A percentile compares a stretch with the other conserved stretches of the same genome.
These are phyloP conservation scores for Yamadazyma atlantica DNA, from an alignment of 1,139 yeast genomes.

Conservation along the genomic window DNA sequence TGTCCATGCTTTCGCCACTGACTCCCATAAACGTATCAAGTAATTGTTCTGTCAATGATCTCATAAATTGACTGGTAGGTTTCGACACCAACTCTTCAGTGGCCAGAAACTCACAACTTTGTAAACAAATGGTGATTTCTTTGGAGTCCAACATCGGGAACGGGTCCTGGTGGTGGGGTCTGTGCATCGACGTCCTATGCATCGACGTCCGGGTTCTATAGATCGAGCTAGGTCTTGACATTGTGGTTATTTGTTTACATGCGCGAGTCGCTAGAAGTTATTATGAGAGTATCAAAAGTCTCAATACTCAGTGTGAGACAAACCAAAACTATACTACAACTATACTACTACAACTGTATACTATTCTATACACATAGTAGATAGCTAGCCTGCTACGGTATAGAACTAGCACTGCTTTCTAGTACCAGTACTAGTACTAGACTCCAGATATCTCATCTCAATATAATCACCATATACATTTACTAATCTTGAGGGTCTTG, in stretches of 20 bases:
- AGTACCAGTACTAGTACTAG: no score
- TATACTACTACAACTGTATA: no score
- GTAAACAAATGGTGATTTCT: slow-evolving; percentile 63
- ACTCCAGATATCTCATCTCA: no score
- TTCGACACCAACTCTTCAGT: slow-evolving; percentile 61
- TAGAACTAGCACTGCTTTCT: no score
- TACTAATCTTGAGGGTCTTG: no score
- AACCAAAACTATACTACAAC: no score
- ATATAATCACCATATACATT: no score
- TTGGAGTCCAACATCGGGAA: slow-evolving; percentile 69
- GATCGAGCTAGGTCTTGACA: slow-evolving; percentile 17
- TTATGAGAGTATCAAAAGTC: not conserved
- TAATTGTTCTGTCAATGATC: slow-evolving; percentile 65
- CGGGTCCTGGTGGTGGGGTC: slow-evolving; percentile 23
- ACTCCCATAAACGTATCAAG: slow-evolving; percentile 69
- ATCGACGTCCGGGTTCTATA: slow-evolving; percentile 15
- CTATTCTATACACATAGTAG: no score
- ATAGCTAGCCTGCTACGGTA: no score
- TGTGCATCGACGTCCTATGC: slow-evolving; percentile 9
- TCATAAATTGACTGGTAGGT: slow-evolving; percentile 67
- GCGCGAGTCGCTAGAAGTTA: not conserved
- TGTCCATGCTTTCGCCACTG: slow-evolving; percentile 45
- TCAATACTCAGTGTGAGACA: slow-evolving; percentile 1
- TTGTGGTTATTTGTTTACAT: slow-evolving; percentile 8
- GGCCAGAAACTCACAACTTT: slow-evolving; percentile 62